Conservation (phyloP, 2,329 filamentous ascomycete genomes). For the Xylariaceae sp. region DNA sequence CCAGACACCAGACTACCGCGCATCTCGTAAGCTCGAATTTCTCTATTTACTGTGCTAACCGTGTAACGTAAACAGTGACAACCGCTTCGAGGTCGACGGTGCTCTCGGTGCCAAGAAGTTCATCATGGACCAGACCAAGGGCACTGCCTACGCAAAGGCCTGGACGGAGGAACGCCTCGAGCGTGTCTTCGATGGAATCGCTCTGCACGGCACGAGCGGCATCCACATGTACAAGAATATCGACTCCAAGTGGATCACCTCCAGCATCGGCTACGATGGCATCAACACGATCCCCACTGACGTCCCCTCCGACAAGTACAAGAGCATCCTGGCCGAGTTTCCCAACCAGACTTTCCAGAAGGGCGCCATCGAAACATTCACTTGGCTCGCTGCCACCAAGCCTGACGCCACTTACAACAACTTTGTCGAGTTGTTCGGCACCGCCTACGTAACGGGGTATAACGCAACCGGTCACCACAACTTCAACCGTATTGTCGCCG, state of each 20-base stretch:
- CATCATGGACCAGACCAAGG: constrained; percentile 24
- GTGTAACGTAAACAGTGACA: constrained; percentile 10
- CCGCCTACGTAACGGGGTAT: constrained; percentile 15
- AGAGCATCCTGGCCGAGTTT: constrained; percentile 15
- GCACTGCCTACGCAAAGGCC: not conserved
- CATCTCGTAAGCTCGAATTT: too few relatives aligned
- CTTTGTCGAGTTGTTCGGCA: constrained; percentile 25
- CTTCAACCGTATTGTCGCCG: constrained; percentile 21
- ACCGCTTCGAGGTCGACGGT: constrained; percentile 29
- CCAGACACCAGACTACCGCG: not conserved
- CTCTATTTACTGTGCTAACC: too few relatives aligned
- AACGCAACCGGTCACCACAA: constrained; percentile 23
- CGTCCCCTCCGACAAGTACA: constrained; percentile 15
- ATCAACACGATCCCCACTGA: constrained; percentile 10
- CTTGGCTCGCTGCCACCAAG: constrained; percentile 24
- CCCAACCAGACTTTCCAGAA: constrained; percentile 22
- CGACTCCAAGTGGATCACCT: constrained; percentile 21
- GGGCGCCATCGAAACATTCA: constrained; percentile 29
- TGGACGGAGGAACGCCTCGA: constrained; percentile 23
- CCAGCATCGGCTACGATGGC: constrained; percentile 20
- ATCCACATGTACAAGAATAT: constrained; percentile 25
- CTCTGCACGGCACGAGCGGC: constrained; percentile 22
- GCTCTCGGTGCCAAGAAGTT: constrained; percentile 23
- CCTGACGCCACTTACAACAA: constrained; percentile 27
- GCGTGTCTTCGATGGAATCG: constrained; percentile 26